Evolutionary conservation across 2,329 filamentous ascomycete genomes (phyloP), one percentile per base, ranked within the genome.

Genomic region (Aspergillus candidus): DNA sequence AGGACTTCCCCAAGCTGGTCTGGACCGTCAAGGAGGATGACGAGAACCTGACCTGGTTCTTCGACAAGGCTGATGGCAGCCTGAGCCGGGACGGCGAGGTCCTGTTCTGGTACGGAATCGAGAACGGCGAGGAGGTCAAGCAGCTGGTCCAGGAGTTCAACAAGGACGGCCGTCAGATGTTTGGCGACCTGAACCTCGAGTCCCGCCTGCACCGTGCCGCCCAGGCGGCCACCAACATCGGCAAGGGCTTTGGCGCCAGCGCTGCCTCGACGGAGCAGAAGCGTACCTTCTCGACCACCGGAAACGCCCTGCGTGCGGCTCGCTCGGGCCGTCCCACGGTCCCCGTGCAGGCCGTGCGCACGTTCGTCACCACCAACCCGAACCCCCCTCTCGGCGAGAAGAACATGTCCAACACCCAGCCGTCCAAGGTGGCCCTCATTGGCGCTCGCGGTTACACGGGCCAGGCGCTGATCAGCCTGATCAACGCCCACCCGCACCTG

Each of bases 1-100:
- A 94, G 69, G 91, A 96, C 62, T 86, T 90, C 67, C 83, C 89
- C 43, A 88, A 85, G 71, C 77, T 97, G 53, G 86, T 88, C 52
- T 98, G 90, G 91, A 94, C 89, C n/a, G 91, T 96, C 48, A 91
- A 87, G 72, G 85, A 90, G 61, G 86, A 94, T 55, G 90, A 97
- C 58, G 91, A 97, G 77, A 96, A 97, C 66, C 75, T 97, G 58
- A 90, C 88, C 10, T 97, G 91, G 93, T 96, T 97, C 75, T 94
- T 94, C 56, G 90, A 95, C 69, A 95, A 95, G 76, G 86, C 91
- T 8, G 89, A 96, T 56, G 91, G 93, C 44, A 95, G 88, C 68
- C 79, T 96, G 58, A 88, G 85, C 50, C 82, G 83, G 44, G 82
- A 88, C 55, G 88, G 88, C 46, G 88, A 90, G 61, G 88, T 96